These are phyloP conservation scores for Mallotus nudiflorus DNA, from an alignment of 345 rosid species.

Conservation along the genomic window DNA sequence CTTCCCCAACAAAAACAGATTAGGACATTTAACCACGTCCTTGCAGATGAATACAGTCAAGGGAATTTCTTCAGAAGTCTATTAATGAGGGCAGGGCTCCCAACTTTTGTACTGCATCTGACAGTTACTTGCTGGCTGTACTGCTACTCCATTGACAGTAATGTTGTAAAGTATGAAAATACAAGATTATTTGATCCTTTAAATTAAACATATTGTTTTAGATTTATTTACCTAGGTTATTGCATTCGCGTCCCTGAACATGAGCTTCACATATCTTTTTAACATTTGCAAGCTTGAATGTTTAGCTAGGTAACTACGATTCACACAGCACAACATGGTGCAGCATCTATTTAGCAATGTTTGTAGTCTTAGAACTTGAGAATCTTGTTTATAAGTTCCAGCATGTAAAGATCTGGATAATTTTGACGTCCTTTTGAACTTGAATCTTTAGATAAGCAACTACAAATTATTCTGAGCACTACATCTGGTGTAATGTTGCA, in stretches of 20 bases:
- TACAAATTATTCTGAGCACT: too few species aligned
- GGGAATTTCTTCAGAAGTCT: neutral
- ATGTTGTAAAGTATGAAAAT: neutral
- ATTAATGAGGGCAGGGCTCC: neutral
- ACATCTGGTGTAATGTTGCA: too few species aligned
- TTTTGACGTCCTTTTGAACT: neutral
- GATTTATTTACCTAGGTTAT: neutral
- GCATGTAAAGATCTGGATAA: neutral
- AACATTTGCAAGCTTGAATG: neutral
- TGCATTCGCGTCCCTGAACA: neutral
- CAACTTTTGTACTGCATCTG: neutral
- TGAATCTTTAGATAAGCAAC: neutral
- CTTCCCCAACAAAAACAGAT: neutral
- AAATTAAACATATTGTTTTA: neutral
- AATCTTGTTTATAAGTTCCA: neutral
- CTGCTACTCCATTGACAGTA: too few species aligned
- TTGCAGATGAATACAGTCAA: too few species aligned
- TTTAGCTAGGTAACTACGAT: neutral
- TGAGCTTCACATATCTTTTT: neutral
- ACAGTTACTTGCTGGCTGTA: neutral
- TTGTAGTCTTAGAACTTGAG: neutral
- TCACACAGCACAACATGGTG: too few species aligned
- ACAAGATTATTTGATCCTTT: neutral
- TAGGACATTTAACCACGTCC: too few species aligned
- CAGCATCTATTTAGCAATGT: too few species aligned